Percentiles rank a stretch among this genome's conserved stretches.
Evolutionary conservation across 2,329 filamentous ascomycete genomes (phyloP).

Genomic region (Coniochaeta hoffmannii): DNA sequence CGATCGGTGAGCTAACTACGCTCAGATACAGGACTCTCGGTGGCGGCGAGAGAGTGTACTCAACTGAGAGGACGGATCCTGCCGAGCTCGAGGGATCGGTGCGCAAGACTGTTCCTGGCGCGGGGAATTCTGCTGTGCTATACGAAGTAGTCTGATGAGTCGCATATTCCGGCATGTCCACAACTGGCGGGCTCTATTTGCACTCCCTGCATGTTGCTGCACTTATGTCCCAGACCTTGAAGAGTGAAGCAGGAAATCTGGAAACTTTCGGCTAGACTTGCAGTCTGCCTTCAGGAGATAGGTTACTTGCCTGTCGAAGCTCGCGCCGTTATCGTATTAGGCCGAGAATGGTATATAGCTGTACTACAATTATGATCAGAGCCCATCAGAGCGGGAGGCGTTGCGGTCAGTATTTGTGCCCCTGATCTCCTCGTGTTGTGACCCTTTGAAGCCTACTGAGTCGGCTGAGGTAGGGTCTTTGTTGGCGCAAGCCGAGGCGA

Average conservation of each 20-base stretch:
- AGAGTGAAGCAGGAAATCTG: no score
- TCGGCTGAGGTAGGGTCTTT: no score
- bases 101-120: neutral
- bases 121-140: neutral
- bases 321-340: no score
- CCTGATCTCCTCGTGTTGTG: no score
- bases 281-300: no score
- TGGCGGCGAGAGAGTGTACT: constrained; percentile 35
- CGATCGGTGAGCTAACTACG: neutral
- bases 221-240: neutral
- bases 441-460: no score
- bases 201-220: neutral
- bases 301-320: no score
- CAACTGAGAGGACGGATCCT: constrained; percentile 31
- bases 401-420: no score
- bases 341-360: no score
- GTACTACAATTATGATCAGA: no score
- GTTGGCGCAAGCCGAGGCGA: neutral
- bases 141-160: neutral
- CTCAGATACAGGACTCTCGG: constrained; percentile 10
- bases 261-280: no score
- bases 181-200: neutral
- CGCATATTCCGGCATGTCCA: neutral
- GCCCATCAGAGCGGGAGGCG: no score
- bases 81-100: constrained; percentile 20